Evolutionary conservation across 768 basidiomycete species (phyloP), one percentile per base, ranked within the genome.

Genomic region (Grammothele lineata): DNA sequence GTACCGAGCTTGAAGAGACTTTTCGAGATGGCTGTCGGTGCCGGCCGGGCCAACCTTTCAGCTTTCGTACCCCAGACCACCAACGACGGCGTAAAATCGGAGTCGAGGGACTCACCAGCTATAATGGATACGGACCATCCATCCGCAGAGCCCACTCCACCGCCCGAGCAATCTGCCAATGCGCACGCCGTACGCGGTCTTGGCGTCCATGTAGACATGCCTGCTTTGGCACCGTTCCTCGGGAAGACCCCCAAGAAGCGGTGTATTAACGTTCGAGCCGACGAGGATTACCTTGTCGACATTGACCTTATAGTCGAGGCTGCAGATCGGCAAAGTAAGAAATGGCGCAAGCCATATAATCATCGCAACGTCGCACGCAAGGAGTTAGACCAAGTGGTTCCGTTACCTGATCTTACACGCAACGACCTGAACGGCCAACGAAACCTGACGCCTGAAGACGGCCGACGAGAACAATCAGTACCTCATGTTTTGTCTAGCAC

Each of bases 21-120:
- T 38, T 78, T 78, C 40, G 75, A 78, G 53, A 66, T 72, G 21
- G 77, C 77, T 0, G 76, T 78, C 1, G 75, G 57, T 33, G 60
- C n/a, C n/a, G n/a, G n/a, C n/a, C n/a, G n/a, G n/a, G n/a, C n/a
- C n/a, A n/a, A n/a, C n/a, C n/a, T n/a, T n/a, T n/a, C n/a, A n/a
- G n/a, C n/a, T n/a, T n/a, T n/a, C n/a, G n/a, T n/a, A n/a, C n/a
- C n/a, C n/a, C n/a, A n/a, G n/a, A n/a, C n/a, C n/a, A n/a, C n/a
- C n/a, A n/a, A n/a, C n/a, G n/a, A n/a, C n/a, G n/a, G n/a, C n/a
- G n/a, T n/a, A n/a, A n/a, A n/a, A n/a, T n/a, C n/a, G n/a, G n/a
- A n/a, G n/a, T n/a, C n/a, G n/a, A n/a, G n/a, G n/a, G n/a, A n/a
- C n/a, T n/a, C n/a, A n/a, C n/a, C n/a, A n/a, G n/a, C n/a, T n/a